Conservation (phyloP, 1,284 basidiomycete species). For the Ustilago hordei region DNA sequence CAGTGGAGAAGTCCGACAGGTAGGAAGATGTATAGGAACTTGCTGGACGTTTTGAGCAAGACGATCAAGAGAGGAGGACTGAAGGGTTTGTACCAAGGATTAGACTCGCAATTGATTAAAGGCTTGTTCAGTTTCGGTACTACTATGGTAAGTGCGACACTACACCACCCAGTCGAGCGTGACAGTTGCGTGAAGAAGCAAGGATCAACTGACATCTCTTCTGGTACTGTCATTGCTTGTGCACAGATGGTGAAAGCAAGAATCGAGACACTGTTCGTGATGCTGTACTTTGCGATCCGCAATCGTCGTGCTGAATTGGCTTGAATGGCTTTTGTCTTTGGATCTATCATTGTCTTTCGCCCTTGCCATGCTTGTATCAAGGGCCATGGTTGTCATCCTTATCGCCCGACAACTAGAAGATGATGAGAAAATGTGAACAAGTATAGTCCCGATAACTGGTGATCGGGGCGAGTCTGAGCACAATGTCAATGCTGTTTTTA, state of each 20-base stretch:
- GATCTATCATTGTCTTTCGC: background rate
- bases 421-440: background rate
- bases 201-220: background rate
- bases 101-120: conserved; percentile 62
- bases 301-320: conserved; percentile 17
- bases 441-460: no score
- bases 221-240: background rate
- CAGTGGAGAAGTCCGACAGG: conserved; percentile 69
- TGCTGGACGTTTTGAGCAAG: conserved; percentile 60
- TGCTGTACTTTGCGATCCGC: conserved; percentile 44
- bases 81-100: conserved; percentile 58
- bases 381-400: background rate
- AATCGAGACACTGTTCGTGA: conserved; percentile 56
- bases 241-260: conserved; percentile 57
- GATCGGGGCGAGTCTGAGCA: no score
- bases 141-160: conserved; percentile 52
- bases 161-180: background rate
- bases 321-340: background rate
- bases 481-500: no score
- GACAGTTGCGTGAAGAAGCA: background rate
- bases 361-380: no score
- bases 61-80: conserved; percentile 52
- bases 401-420: background rate
- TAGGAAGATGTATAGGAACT: conserved; percentile 56
- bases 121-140: conserved; percentile 60